A percentile compares a stretch with the other conserved stretches of the same genome.
These are phyloP conservation scores for Pyricularia sp. DNA, from an alignment of 2,329 filamentous ascomycete species.

Conservation along the genomic window DNA sequence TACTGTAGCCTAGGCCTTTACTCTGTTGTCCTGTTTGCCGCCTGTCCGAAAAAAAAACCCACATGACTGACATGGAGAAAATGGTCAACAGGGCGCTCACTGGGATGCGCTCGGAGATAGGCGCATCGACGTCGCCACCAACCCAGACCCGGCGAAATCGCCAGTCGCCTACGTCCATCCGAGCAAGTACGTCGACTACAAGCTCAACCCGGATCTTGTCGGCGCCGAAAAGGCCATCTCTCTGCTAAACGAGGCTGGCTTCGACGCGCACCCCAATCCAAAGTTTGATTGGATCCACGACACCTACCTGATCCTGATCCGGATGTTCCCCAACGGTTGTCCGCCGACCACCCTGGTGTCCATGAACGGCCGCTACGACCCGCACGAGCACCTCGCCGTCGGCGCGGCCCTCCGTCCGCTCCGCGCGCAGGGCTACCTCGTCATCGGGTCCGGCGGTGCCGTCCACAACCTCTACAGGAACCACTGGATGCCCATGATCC, in stretches of 20 bases:
- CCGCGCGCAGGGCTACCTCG: conserved; percentile 37
- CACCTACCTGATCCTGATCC: conserved; percentile 57
- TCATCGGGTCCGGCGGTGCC: conserved; percentile 51
- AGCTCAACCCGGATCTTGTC: conserved; percentile 48
- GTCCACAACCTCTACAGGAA: conserved; percentile 66
- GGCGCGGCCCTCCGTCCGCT: conserved; percentile 47
- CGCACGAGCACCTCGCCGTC: conserved; percentile 38
- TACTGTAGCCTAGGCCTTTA: conserved; percentile 14
- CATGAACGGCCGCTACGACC: conserved; percentile 28
- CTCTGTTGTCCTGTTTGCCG: conserved; percentile 7
- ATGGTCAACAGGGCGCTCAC: conserved; percentile 44
- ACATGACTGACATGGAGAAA: background rate
- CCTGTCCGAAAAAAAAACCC: no score
- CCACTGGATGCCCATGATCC: conserved; percentile 53
- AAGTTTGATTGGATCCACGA: conserved; percentile 66
- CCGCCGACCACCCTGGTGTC: conserved; percentile 52
- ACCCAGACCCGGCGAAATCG: conserved; percentile 49
- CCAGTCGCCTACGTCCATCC: conserved; percentile 60
- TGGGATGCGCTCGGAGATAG: conserved; percentile 48
- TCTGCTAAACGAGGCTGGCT: conserved; percentile 39
- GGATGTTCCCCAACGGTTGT: conserved; percentile 58
- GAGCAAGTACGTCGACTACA: conserved; percentile 53
- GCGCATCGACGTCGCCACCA: conserved; percentile 49
- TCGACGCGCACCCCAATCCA: conserved; percentile 41
- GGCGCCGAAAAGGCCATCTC: conserved; percentile 39